These are phyloP conservation scores for Aureoboletus auriporus DNA, from an alignment of 768 basidiomycete species.

Conservation along the genomic window DNA sequence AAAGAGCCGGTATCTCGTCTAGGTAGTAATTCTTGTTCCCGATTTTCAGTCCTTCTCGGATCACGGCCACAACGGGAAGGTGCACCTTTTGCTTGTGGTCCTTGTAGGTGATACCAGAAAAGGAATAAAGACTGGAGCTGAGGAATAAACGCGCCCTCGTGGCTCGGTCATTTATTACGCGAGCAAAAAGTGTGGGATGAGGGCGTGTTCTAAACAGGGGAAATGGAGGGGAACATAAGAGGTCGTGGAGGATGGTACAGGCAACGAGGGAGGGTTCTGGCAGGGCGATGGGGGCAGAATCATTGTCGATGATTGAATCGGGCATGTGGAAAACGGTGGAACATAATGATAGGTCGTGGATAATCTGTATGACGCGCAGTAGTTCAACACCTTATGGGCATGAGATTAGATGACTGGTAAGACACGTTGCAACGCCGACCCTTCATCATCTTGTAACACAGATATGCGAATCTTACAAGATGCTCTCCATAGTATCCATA, in stretches of 20 bases:
- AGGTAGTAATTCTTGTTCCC: slow-evolving; percentile 74
- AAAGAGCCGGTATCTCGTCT: slow-evolving; percentile 67
- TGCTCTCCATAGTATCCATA: too few relatives aligned
- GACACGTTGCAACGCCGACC: slow-evolving; percentile 37
- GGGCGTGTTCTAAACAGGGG: slow-evolving; percentile 14
- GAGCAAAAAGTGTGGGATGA: slow-evolving; percentile 38
- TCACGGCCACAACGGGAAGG: slow-evolving; percentile 59
- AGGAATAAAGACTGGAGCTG: slow-evolving; percentile 74
- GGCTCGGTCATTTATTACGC: slow-evolving; percentile 24
- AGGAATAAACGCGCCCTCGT: slow-evolving; percentile 66
- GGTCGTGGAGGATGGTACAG: slow-evolving; percentile 51
- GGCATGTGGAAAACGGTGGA: slow-evolving; percentile 61
- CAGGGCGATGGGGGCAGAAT: slow-evolving; percentile 42
- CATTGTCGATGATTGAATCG: slow-evolving; percentile 33
- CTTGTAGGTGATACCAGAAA: slow-evolving; percentile 49
- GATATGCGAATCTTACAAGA: too few relatives aligned
- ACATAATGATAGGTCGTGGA: slow-evolving; percentile 70
- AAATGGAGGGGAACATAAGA: slow-evolving; percentile 33
- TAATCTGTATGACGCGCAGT: slow-evolving; percentile 66
- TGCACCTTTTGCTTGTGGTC: slow-evolving; percentile 63
- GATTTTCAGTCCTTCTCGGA: slow-evolving; percentile 83
- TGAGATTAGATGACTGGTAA: slow-evolving; percentile 2
- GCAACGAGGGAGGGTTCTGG: slow-evolving; percentile 48
- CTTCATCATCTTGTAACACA: slow-evolving; percentile 95
- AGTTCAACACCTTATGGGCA: slow-evolving; percentile 65